These are phyloP conservation scores for Pholiota conissans DNA, from an alignment of 768 basidiomycete genomes.

Conservation along the genomic window DNA sequence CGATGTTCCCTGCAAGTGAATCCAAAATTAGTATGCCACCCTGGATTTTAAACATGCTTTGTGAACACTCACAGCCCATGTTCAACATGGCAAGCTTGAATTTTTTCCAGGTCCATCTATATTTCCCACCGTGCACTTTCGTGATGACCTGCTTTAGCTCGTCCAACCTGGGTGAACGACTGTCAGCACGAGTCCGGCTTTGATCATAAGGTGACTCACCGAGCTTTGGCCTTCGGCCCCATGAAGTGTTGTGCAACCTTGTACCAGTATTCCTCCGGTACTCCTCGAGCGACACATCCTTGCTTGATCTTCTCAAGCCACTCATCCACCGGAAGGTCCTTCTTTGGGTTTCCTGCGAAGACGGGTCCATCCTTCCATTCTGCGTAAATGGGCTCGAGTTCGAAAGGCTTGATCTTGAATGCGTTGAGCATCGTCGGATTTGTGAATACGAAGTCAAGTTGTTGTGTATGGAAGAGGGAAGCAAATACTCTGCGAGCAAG, in stretches of 20 bases:
- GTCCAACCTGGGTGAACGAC: constrained; percentile 38
- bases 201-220: constrained; percentile 28
- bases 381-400: constrained; percentile 66
- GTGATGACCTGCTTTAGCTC: constrained; percentile 75
- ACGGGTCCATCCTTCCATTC: constrained; percentile 67
- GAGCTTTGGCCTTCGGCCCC: constrained; percentile 65
- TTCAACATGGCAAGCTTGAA: constrained; percentile 77
- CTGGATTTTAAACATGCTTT: background rate
- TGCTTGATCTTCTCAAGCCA: constrained; percentile 73
- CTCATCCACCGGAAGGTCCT: constrained; percentile 66
- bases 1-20: constrained; percentile 62
- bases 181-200: background rate
- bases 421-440: constrained; percentile 55
- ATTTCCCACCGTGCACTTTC: constrained; percentile 74
- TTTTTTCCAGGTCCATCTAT: constrained; percentile 83
- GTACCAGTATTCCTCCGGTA: constrained; percentile 83
- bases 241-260: constrained; percentile 78
- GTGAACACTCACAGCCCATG: constrained; percentile 69
- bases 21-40: background rate
- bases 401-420: constrained; percentile 78
- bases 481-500: background rate
- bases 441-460: background rate
- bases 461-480: background rate
- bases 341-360: constrained; percentile 69
- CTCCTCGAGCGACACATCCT: constrained; percentile 68